Evolutionary conservation across 2,329 filamentous ascomycete genomes (phyloP).

Genomic region (Trichoderma sp.): DNA sequence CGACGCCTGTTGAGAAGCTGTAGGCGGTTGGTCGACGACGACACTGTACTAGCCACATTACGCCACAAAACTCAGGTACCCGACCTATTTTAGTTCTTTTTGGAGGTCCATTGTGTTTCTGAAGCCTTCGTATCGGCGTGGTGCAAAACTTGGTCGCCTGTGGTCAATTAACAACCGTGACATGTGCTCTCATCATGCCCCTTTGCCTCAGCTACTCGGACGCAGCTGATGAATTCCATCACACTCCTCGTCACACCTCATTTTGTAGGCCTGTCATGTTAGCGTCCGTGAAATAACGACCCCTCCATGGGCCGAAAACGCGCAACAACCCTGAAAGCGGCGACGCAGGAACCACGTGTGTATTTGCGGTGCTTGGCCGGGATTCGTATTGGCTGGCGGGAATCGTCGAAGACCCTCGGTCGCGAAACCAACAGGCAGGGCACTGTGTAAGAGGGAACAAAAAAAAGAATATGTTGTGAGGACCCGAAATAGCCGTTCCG

Average conservation of each 20-base stretch:
- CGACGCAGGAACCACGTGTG: constrained; percentile 18
- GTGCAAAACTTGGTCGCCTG: background rate
- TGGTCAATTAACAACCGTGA: background rate
- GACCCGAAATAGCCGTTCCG: background rate
- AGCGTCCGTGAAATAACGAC: constrained; percentile 8
- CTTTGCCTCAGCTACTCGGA: background rate
- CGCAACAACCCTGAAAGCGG: constrained; percentile 13
- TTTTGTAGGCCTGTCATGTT: background rate
- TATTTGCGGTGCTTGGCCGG: background rate
- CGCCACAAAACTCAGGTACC: background rate
- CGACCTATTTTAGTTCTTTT: background rate
- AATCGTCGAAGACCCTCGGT: background rate
- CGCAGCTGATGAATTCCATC: background rate
- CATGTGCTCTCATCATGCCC: background rate
- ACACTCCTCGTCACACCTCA: background rate
- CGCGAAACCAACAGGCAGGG: background rate
- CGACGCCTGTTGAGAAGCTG: background rate
- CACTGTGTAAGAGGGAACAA: background rate
- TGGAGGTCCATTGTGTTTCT: background rate
- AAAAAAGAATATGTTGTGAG: background rate
- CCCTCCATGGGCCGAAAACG: constrained; percentile 14
- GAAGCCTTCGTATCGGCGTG: background rate
- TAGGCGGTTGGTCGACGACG: background rate
- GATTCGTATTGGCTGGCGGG: background rate
- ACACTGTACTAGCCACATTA: background rate